These are phyloP conservation scores for Thielaviopsis punctulata DNA, from an alignment of 2,329 filamentous ascomycete species.

Conservation along the genomic window DNA sequence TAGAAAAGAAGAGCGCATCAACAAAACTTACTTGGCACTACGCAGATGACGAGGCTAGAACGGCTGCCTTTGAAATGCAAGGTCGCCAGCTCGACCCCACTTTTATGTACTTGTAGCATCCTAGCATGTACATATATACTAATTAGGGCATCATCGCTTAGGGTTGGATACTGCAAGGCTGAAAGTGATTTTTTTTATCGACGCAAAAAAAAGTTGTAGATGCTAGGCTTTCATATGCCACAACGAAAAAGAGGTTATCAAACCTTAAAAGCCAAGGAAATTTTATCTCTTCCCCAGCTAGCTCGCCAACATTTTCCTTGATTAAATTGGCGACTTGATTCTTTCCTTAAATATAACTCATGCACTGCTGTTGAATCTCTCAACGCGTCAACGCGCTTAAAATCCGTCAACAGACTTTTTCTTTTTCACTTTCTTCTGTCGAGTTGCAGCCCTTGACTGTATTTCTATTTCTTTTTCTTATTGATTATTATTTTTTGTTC, in stretches of 20 bases:
- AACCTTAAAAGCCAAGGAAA: background rate
- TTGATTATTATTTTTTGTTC: background rate
- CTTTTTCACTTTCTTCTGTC: background rate
- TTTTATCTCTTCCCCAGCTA: background rate
- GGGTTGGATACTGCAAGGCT: background rate
- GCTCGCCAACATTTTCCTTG: background rate
- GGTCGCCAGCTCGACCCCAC: no score
- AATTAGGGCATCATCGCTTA: no score
- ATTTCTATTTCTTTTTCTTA: background rate
- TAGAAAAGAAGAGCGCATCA: no score
- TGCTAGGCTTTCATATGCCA: no score
- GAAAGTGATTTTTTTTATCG: background rate
- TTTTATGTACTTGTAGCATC: no score
- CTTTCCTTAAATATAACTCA: background rate
- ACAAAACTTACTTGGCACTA: no score
- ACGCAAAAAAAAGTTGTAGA: background rate
- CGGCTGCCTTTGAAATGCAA: no score
- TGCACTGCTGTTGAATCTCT: background rate
- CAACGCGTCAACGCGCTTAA: slow-evolving; percentile 12
- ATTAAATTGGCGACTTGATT: background rate
- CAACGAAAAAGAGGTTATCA: background rate
- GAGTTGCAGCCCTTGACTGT: background rate
- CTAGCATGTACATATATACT: no score
- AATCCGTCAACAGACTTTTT: slow-evolving; percentile 8
- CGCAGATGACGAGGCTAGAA: no score